These are phyloP conservation scores for Marchantia polymorpha DNA, from an alignment of 225 moss, liverwort and hornwort species.

Conservation along the genomic window DNA sequence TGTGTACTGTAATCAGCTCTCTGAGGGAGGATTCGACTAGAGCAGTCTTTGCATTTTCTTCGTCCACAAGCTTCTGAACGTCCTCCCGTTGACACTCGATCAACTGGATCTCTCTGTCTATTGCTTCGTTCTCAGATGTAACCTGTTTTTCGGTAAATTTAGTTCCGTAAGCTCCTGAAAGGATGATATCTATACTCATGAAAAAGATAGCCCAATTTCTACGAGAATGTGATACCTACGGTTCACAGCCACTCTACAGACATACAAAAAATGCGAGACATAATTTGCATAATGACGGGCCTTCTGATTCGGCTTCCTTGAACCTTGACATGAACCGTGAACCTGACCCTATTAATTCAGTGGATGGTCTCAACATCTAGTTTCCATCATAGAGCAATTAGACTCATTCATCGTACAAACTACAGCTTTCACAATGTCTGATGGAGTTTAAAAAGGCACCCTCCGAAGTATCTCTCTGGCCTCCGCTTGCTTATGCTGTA, in stretches of 20 bases:
- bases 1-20: slow-evolving; percentile 15
- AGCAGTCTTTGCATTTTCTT: slow-evolving; percentile 7
- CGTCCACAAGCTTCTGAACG: slow-evolving; percentile 7
- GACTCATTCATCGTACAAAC: not conserved
- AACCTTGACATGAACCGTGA: no score
- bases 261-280: no score
- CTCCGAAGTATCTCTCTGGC: slow-evolving; percentile 17
- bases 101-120: slow-evolving; percentile 13
- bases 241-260: no score
- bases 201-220: no score
- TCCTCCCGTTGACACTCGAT: slow-evolving; percentile 8
- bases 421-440: not conserved
- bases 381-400: not conserved
- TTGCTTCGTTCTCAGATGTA: slow-evolving; percentile 14
- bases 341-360: no score
- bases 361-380: no score
- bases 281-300: no score
- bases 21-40: slow-evolving; percentile 23
- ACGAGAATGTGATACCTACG: no score
- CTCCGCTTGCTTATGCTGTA: slow-evolving; percentile 7
- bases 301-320: no score
- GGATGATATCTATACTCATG: not conserved
- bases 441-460: not conserved
- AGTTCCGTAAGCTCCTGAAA: not conserved
- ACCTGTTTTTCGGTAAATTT: slow-evolving; percentile 4